A percentile compares a stretch with the other conserved stretches of the same genome.
Conservation (phyloP, 106 monocot species). For the Chionographis japonica region DNA sequence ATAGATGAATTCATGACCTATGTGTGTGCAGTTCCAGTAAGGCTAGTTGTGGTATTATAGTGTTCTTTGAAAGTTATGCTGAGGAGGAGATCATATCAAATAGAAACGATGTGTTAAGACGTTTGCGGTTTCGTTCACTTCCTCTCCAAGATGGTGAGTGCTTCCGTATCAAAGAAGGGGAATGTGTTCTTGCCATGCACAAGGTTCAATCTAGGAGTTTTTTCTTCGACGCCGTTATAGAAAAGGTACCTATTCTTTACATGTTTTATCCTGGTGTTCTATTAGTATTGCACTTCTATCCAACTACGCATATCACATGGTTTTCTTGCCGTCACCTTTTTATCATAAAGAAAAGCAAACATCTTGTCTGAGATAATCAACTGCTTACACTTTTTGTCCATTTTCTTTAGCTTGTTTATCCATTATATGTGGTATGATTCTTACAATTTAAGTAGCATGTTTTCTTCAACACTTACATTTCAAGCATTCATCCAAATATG, state of each 20-base stretch:
- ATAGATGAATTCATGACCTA: background rate
- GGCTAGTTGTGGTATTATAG: constrained; percentile 13
- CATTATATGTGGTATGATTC: too few species aligned
- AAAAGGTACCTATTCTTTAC: constrained; percentile 24
- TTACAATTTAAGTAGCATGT: too few species aligned
- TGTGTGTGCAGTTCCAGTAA: constrained; percentile 23
- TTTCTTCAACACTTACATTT: too few species aligned
- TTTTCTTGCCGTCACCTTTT: too few species aligned
- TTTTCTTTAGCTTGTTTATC: too few species aligned
- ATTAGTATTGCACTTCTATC: too few species aligned
- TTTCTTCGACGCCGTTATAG: constrained; percentile 45
- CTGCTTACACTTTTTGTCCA: too few species aligned
- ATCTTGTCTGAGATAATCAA: too few species aligned
- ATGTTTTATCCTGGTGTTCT: background rate
- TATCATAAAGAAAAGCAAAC: too few species aligned
- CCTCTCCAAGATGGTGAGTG: constrained; percentile 49
- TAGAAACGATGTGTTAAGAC: constrained; percentile 37
- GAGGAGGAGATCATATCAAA: constrained; percentile 36
- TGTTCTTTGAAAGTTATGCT: constrained; percentile 24
- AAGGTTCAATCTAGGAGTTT: constrained; percentile 21
- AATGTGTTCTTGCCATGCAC: constrained; percentile 35
- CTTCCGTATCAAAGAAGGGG: constrained; percentile 33
- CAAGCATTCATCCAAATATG: too few species aligned
- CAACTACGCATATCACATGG: too few species aligned
- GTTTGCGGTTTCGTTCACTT: constrained; percentile 45